Percentiles rank a stretch among this genome's conserved stretches.
Evolutionary conservation across 78 protist genomes (phyloP).

Genomic region (Polysphondylium violaceum): DNA sequence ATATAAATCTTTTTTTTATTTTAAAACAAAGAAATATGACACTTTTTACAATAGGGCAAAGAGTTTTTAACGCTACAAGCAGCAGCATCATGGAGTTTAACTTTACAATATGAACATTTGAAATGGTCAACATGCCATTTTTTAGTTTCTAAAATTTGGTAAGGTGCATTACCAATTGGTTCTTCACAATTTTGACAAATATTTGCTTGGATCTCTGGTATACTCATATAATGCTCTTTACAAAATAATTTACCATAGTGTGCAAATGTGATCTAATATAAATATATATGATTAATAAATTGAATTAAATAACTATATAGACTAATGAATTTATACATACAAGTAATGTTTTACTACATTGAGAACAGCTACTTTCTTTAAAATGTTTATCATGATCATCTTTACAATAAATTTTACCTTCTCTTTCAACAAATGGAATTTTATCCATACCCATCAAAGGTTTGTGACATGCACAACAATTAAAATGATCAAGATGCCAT

Average conservation of each 20-base stretch:
- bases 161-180: slow-evolving; percentile 21
- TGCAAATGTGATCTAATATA: slow-evolving; percentile 34
- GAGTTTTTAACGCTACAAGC: slow-evolving; percentile 9
- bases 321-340: slow-evolving; percentile 31
- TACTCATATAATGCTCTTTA: slow-evolving; percentile 56
- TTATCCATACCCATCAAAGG: not conserved
- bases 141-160: slow-evolving; percentile 8
- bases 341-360: slow-evolving; percentile 49
- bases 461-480: slow-evolving; percentile 27
- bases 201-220: too few relatives aligned
- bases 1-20: not conserved
- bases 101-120: slow-evolving; percentile 44
- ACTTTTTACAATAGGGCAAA: slow-evolving; percentile 38
- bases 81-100: not conserved
- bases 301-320: not conserved
- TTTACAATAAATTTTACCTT: slow-evolving; percentile 47
- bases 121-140: slow-evolving; percentile 60
- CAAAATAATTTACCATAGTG: slow-evolving; percentile 34
- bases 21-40: slow-evolving; percentile 21
- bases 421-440: slow-evolving; percentile 38
- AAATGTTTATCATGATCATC: slow-evolving; percentile 52
- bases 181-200: slow-evolving; percentile 50
- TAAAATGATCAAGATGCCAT: slow-evolving; percentile 47
- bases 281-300: not conserved
- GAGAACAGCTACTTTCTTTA: slow-evolving; percentile 23